Base-by-base conservation (phyloP, 108 stramenopile genomes). In the Skeletonema marinoi region DNA sequence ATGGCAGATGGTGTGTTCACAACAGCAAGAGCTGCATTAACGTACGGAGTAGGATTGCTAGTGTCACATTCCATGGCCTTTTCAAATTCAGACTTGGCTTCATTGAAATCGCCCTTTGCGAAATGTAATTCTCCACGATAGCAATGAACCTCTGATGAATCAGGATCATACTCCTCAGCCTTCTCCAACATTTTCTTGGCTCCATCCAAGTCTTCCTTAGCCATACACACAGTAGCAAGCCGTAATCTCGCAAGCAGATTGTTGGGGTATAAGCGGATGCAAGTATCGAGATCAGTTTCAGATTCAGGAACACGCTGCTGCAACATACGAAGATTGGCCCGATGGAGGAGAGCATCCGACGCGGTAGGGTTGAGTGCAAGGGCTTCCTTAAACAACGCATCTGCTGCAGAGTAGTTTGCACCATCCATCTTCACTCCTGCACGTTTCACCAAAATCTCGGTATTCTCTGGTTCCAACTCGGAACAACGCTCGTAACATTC, bases 371-470 rank as follows among this genome's bases (percentile, higher is more conserved):
- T 90, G 21, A 95, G 60, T 1, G 68, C 80, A 48, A 97, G 79
- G 0, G 93, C 96, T 61, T 80, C 72, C 30, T 88, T 88, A 70
- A 97, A 97, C 3, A 94, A 74, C 32, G 77, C 69, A 56, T 92
- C 73, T 6, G 96, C 93, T 33, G 86, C 83, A 4, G 85, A 68
- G n/a, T 90, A 88, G 6, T 92, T 75, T 9, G 76, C 76, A 39
- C 70, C 90, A 66, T 97, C 96, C 96, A 97, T 97, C 71, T 90
- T 85, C 10, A 97, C 92, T 8, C 96, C 93, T 16, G 96, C 96
- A 74, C 88, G 76, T 70, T 95, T 97, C 30, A 97, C 96, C 70
- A 95, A 50, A 56, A 97, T 59, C 70, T 91, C 86, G 3, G 92
- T 87, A 77, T 93, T 97, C 19, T 81, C 85, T 29, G 96, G 93